Evolutionary conservation across 768 basidiomycete genomes (phyloP).

Genomic region (Coprinopsis marcescibilis): DNA sequence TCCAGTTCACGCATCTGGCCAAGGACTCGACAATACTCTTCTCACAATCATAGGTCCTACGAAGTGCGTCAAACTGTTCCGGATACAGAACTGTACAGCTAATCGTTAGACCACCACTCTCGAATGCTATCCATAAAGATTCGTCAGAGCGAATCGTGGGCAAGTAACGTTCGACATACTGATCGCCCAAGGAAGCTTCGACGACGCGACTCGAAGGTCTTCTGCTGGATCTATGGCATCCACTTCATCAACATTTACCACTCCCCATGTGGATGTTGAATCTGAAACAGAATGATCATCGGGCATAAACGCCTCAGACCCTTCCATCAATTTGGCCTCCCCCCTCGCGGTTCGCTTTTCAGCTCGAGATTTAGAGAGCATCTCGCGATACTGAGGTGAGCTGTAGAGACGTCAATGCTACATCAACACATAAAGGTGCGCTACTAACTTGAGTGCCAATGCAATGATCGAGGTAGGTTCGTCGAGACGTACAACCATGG

Average conservation of each 20-base stretch:
- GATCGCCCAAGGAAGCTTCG: conserved; percentile 77
- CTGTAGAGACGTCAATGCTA: conserved; percentile 30
- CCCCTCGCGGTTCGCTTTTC: conserved; percentile 62
- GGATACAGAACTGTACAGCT: conserved; percentile 94
- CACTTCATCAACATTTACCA: conserved; percentile 73
- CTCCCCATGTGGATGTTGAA: conserved; percentile 87
- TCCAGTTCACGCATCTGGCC: conserved; percentile 93
- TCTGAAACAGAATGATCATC: conserved; percentile 80
- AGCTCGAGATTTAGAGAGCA: conserved; percentile 69
- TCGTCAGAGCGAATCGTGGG: not conserved
- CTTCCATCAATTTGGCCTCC: conserved; percentile 52
- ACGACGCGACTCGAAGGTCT: conserved; percentile 68
- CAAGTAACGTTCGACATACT: conserved; percentile 40
- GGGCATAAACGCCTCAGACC: conserved; percentile 86
- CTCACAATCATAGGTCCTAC: conserved; percentile 90
- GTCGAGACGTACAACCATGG: conserved; percentile 92
- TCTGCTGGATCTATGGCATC: conserved; percentile 69
- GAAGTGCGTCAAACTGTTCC: conserved; percentile 92
- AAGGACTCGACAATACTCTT: conserved; percentile 91
- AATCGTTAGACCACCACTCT: conserved; percentile 84
- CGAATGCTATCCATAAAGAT: conserved; percentile 55
- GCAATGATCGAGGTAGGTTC: conserved; percentile 98
- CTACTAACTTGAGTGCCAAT: conserved; percentile 75
- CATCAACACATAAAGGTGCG: not conserved
- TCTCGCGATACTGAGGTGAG: conserved; percentile 77